Conservation (phyloP, 805 yeast genomes). For the Starmerella asiatica region DNA sequence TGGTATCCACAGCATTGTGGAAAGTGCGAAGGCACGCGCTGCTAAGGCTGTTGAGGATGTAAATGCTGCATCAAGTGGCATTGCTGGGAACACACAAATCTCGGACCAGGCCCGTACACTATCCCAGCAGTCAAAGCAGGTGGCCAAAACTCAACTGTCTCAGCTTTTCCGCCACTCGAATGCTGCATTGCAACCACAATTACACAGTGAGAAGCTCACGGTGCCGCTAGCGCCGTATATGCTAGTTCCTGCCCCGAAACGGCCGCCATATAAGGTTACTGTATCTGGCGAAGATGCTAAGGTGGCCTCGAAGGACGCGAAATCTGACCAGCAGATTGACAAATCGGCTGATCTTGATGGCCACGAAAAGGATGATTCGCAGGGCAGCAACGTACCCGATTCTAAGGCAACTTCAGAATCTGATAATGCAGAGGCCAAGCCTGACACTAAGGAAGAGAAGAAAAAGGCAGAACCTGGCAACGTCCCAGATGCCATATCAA, state of each 20-base stretch:
- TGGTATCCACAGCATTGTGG: slow-evolving; percentile 16
- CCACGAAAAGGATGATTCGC: no score
- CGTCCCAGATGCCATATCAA: no score
- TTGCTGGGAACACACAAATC: not conserved
- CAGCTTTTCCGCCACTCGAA: slow-evolving; percentile 18
- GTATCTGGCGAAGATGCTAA: not conserved
- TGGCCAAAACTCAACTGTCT: slow-evolving; percentile 16
- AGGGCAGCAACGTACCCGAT: no score
- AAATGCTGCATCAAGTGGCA: not conserved
- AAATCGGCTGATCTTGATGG: no score
- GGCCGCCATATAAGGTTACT: slow-evolving; percentile 14
- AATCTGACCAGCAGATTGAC: not conserved
- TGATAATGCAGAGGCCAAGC: not conserved
- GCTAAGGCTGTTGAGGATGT: slow-evolving; percentile 2
- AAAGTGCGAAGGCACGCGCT: slow-evolving; percentile 12
- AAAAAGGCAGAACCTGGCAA: no score
- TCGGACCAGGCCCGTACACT: slow-evolving; percentile 8
- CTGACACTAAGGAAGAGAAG: not conserved
- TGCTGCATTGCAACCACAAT: slow-evolving; percentile 15
- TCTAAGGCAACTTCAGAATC: no score
- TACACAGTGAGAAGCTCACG: slow-evolving; percentile 12
- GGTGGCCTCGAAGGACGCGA: no score
- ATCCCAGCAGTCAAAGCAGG: slow-evolving; percentile 15
- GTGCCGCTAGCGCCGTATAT: slow-evolving; percentile 17
- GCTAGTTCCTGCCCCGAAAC: slow-evolving; percentile 18